These are phyloP conservation scores for Forsythia viridissima DNA, from an alignment of 257 asterid species.

Conservation along the genomic window DNA sequence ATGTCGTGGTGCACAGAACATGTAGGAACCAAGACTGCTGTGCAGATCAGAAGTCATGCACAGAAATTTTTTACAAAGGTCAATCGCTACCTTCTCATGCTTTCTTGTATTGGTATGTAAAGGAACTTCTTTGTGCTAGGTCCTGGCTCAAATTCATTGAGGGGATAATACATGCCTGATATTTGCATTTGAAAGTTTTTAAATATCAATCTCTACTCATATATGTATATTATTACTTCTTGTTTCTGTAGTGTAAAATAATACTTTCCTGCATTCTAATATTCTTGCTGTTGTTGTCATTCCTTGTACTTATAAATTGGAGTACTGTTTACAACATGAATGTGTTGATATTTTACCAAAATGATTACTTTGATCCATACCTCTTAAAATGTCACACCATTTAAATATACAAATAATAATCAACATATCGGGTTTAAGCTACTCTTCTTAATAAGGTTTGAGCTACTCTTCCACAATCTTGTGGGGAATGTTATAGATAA, in stretches of 20 bases:
- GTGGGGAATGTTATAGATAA: too few species aligned
- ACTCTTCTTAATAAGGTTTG: not conserved
- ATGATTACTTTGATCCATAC: not conserved
- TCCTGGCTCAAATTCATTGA: constrained; percentile 19
- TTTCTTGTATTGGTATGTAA: constrained; percentile 26
- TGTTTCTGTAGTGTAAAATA: not conserved
- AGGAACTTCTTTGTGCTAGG: constrained; percentile 16
- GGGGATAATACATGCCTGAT: constrained; percentile 10
- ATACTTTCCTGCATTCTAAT: not conserved
- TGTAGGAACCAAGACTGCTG: constrained; percentile 99
- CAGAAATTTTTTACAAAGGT: constrained; percentile 98
- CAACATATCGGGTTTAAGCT: not conserved
- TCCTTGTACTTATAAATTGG: not conserved
- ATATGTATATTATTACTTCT: not conserved
- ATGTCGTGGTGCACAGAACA: constrained; percentile 76
- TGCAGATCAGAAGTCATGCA: constrained; percentile 99
- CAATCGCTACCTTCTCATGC: constrained; percentile 42
- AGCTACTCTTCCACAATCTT: too few species aligned
- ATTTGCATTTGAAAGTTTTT: not conserved
- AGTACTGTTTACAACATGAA: not conserved
- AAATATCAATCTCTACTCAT: not conserved
- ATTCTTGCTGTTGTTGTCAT: not conserved
- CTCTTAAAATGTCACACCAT: not conserved
- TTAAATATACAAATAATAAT: not conserved
- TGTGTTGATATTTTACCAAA: not conserved